phyloP scores from a whole-genome alignment of 2,329 filamentous ascomycete species.

The Fusarium sp. region DNA sequence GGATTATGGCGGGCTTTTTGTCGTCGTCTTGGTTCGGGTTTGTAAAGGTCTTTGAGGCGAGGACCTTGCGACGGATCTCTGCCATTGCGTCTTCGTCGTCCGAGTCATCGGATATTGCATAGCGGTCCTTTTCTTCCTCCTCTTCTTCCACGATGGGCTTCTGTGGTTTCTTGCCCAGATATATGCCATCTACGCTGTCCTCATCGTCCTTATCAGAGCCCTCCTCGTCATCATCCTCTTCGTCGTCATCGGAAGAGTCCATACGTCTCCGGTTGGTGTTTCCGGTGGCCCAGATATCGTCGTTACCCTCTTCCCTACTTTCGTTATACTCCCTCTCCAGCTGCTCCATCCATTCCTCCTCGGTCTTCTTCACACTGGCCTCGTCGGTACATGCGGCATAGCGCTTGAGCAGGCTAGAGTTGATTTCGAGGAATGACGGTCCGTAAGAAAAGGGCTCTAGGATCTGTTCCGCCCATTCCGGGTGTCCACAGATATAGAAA shows the following conservation, averaged over 20 bases:
- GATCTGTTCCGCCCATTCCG: slow-evolving; percentile 87
- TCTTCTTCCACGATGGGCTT: slow-evolving; percentile 45
- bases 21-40: slow-evolving; percentile 50
- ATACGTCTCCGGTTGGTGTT: slow-evolving; percentile 77
- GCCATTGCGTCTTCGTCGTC: slow-evolving; percentile 90
- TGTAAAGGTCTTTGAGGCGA: slow-evolving; percentile 87
- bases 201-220: slow-evolving; percentile 57
- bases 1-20: slow-evolving; percentile 69
- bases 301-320: slow-evolving; percentile 71
- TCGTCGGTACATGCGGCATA: slow-evolving; percentile 87
- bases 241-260: slow-evolving; percentile 64
- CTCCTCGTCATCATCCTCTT: slow-evolving; percentile 57
- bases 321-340: slow-evolving; percentile 89
- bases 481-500: slow-evolving; percentile 90
- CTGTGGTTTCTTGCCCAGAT: slow-evolving; percentile 63
- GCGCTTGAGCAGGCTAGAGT: slow-evolving; percentile 77
- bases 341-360: slow-evolving; percentile 87
- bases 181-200: slow-evolving; percentile 64
- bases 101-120: slow-evolving; percentile 77
- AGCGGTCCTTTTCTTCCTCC: slow-evolving; percentile 68
- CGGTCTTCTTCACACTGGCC: slow-evolving; percentile 80
- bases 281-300: slow-evolving; percentile 88
- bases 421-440: slow-evolving; percentile 87
- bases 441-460: slow-evolving; percentile 89
- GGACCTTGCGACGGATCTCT: slow-evolving; percentile 85